Evolutionary conservation across 352 stramenopile genomes (phyloP), one percentile per base, ranked within the genome.

Genomic region (Thalassiosira mediterranea): DNA sequence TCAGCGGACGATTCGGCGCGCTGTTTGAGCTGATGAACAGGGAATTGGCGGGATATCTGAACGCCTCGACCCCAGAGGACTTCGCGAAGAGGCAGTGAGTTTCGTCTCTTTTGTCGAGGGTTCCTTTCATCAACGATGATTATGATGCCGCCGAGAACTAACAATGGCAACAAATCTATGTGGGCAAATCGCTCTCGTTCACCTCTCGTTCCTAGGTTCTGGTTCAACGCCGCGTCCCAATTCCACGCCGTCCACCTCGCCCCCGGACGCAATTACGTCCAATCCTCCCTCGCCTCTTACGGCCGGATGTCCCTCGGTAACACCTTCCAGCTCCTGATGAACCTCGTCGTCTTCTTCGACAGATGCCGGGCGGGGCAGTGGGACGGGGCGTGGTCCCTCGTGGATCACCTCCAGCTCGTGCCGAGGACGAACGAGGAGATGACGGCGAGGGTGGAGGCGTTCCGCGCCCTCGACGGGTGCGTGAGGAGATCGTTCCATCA

Each of bases 311-410:
- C 57, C 15, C 34, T 84, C 15, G 70, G 75, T 19, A 80, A 77
- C 38, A 85, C 79, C n/a, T 85, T 88, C 26, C 65, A 83, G 64
- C 65, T 85, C 3, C 53, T 88, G 28, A 75, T 88, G 76, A 88
- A 88, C 46, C 53, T 88, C 29, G 63, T 79, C 1, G 61, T 74
- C 51, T 88, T 88, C 44, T 85, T 88, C 62, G 79, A 88, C 63
- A 26, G 72, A 17, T 84, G 70, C 56, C 72, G 58, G 17, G 66
- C 70, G 34, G 66, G 76, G 23, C 47, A 85, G 40, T 88, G 74
- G 73, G 63, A 76, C 52, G 72, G 65, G 11, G 75, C 79, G 34
- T 88, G 75, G 79, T 38, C 48, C 31, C 42, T 87, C 21, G 70
- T 87, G 13, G 62, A 82, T 37, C 60, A 70, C 28, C 48, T 85